Evolutionary conservation across 495 filamentous ascomycete genomes (phyloP).

Genomic region (Achaetomiella virescens): DNA sequence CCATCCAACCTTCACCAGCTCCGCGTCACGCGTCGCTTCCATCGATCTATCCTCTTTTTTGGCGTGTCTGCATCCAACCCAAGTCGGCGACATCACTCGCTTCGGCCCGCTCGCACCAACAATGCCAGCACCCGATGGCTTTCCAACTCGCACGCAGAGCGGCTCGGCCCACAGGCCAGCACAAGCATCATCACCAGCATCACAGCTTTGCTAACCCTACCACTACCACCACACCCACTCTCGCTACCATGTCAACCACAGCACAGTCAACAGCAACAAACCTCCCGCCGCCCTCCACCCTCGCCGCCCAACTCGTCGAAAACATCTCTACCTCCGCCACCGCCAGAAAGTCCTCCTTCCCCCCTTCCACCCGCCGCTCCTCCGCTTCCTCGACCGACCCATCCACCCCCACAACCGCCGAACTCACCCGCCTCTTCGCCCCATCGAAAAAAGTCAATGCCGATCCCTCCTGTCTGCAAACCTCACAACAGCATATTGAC

Average conservation of each 20-base stretch:
- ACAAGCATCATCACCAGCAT: neutral
- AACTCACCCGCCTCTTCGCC: constrained; percentile 37
- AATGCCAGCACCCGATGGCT: constrained; percentile 22
- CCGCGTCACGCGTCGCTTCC: neutral
- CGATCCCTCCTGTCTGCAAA: constrained; percentile 34
- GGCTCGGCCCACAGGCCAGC: constrained; percentile 8
- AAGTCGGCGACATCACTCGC: neutral
- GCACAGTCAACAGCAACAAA: neutral
- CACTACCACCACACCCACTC: neutral
- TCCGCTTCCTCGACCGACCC: too few species aligned
- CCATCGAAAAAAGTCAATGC: constrained; percentile 39
- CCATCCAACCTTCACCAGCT: neutral
- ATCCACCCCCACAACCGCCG: constrained; percentile 35
- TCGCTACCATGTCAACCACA: neutral
- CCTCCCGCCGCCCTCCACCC: constrained; percentile 56
- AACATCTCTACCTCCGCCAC: constrained; percentile 41
- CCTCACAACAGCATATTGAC: constrained; percentile 57
- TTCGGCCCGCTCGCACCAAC: constrained; percentile 1
- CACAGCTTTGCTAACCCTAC: neutral
- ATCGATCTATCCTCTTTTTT: neutral
- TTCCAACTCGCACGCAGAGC: constrained; percentile 17
- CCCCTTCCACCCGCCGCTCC: constrained; percentile 22
- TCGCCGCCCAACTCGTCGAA: constrained; percentile 60
- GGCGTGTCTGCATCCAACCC: neutral
- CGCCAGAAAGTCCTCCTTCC: neutral